A percentile compares a stretch with the other conserved stretches of the same genome.
phyloP scores from a whole-genome alignment of 345 rosid genomes.

The Excoecaria cochinchinensis region DNA sequence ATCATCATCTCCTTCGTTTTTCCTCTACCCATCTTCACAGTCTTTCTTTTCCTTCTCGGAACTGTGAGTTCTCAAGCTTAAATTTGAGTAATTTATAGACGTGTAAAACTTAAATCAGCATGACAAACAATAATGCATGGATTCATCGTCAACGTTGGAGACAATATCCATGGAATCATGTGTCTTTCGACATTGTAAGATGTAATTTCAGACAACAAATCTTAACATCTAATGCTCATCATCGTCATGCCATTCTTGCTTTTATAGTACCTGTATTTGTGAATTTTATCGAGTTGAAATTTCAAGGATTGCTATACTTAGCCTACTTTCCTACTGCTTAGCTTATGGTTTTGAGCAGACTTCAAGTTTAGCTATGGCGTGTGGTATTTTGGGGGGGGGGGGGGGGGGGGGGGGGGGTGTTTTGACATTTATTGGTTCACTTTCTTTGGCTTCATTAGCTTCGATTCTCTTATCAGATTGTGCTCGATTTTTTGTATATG shows the following conservation, averaged over 20 bases:
- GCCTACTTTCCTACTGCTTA: slow-evolving; percentile 3
- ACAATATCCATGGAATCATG: neutral
- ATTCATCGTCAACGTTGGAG: neutral
- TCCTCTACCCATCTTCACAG: too few species aligned
- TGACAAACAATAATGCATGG: neutral
- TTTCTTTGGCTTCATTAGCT: slow-evolving; percentile 2
- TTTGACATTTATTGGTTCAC: neutral
- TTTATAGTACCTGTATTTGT: neutral
- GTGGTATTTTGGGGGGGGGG: neutral
- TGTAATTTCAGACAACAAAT: slow-evolving; percentile 1
- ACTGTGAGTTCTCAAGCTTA: too few species aligned
- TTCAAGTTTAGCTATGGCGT: neutral
- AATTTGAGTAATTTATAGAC: too few species aligned
- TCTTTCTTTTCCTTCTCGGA: too few species aligned
- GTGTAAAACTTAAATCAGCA: neutral
- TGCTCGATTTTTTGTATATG: neutral
- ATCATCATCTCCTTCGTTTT: too few species aligned
- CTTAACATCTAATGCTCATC: neutral
- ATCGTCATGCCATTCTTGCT: slow-evolving; percentile 1
- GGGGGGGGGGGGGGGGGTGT: too few species aligned
- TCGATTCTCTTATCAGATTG: slow-evolving; percentile 3
- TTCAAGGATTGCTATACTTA: slow-evolving; percentile 1
- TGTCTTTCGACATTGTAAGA: neutral
- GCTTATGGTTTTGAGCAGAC: neutral
- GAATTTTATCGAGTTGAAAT: neutral